Percentiles rank a stretch among this genome's conserved stretches.
Evolutionary conservation across 116 monocot genomes (phyloP).

Genomic region (Iris pallida): DNA sequence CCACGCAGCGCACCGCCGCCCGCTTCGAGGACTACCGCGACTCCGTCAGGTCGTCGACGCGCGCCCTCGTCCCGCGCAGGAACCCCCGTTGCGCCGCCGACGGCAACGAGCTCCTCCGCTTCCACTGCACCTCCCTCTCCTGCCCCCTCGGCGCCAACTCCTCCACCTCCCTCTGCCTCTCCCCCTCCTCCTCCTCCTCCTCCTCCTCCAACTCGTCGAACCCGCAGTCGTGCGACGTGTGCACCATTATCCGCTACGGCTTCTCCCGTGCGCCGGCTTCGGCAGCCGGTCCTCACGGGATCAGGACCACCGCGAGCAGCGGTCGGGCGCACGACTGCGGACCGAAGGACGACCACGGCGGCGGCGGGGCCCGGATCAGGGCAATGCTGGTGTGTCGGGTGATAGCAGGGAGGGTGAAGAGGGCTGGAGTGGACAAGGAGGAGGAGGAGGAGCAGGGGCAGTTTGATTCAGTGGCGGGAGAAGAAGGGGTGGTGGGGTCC

Average conservation of each 20-base stretch:
- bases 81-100: constrained; percentile 85
- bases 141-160: constrained; percentile 66
- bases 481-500: constrained; percentile 2
- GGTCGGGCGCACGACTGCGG: constrained; percentile 58
- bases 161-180: constrained; percentile 61
- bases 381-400: constrained; percentile 82
- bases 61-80: not conserved
- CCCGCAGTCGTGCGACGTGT: constrained; percentile 43
- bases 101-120: constrained; percentile 98
- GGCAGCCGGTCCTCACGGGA: constrained; percentile 18
- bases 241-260: constrained; percentile 67
- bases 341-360: not conserved
- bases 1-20: constrained; percentile 58
- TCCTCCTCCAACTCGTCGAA: not conserved
- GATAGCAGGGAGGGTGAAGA: constrained; percentile 53
- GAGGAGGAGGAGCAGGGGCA: constrained; percentile 11
- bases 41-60: constrained; percentile 52
- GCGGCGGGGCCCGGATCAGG: constrained; percentile 9
- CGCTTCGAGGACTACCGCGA: constrained; percentile 91
- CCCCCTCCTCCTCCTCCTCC: constrained; percentile 8
- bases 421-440: constrained; percentile 1
- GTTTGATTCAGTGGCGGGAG: constrained; percentile 55
- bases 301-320: constrained; percentile 75
- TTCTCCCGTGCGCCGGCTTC: constrained; percentile 25
- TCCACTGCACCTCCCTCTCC: constrained; percentile 61